Evolutionary conservation across 768 basidiomycete genomes (phyloP).

Genomic region (Dioszegia crocea): DNA sequence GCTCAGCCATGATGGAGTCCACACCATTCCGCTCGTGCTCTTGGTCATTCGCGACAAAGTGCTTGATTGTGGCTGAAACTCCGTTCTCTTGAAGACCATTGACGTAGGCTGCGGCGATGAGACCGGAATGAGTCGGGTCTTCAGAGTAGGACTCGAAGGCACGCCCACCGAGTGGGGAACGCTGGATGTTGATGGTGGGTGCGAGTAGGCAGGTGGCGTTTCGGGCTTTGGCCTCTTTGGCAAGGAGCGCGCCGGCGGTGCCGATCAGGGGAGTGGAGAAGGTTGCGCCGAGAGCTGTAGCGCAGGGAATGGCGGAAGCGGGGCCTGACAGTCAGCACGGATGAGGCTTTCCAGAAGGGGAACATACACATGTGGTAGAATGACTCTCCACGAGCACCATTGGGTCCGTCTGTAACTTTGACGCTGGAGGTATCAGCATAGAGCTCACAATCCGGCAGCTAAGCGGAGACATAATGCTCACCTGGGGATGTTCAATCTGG

Average conservation of each 20-base stretch:
- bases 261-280: constrained; percentile 62
- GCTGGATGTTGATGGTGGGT: constrained; percentile 72
- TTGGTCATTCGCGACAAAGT: constrained; percentile 67
- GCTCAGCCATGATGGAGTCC: constrained; percentile 54
- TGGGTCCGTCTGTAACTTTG: constrained; percentile 70
- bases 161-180: constrained; percentile 50
- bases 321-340: constrained; percentile 47
- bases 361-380: constrained; percentile 46
- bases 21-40: constrained; percentile 59
- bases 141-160: constrained; percentile 70
- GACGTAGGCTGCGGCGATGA: constrained; percentile 63
- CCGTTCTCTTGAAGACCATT: constrained; percentile 65
- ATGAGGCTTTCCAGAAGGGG: not conserved
- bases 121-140: constrained; percentile 64
- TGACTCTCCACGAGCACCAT: constrained; percentile 62
- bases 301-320: constrained; percentile 65
- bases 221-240: constrained; percentile 63
- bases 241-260: constrained; percentile 60
- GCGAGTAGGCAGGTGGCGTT: constrained; percentile 61
- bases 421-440: constrained; percentile 55
- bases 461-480: constrained; percentile 1
- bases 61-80: constrained; percentile 69
- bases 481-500: constrained; percentile 59
- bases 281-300: constrained; percentile 66
- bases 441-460: too few relatives aligned